Percentiles rank a stretch among this genome's conserved stretches.
These are phyloP conservation scores for Alternaria sp. DNA, from an alignment of 2,329 filamentous ascomycete genomes.

Conservation along the genomic window DNA sequence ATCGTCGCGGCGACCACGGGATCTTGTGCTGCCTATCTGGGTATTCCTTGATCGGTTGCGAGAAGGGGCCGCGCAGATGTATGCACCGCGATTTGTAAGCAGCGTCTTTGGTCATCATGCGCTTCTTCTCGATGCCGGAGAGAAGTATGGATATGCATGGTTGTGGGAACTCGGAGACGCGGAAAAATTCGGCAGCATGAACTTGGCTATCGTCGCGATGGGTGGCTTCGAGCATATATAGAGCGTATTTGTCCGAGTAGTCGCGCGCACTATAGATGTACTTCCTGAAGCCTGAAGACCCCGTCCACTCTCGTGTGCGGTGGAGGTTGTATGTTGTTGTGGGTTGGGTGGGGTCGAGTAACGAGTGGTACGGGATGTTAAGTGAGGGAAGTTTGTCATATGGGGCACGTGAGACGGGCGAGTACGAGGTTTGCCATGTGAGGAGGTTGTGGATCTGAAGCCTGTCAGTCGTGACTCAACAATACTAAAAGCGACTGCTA, in stretches of 20 bases:
- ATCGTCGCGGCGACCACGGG: conserved; percentile 51
- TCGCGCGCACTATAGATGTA: conserved; percentile 51
- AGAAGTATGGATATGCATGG: conserved; percentile 47
- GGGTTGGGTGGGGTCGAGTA: conserved; percentile 46
- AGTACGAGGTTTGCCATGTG: conserved; percentile 49
- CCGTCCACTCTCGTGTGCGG: conserved; percentile 51
- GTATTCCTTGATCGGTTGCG: conserved; percentile 48
- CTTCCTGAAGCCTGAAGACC: conserved; percentile 44
- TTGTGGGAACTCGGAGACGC: conserved; percentile 47
- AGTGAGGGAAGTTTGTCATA: conserved; percentile 46
- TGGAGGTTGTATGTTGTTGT: conserved; percentile 49
- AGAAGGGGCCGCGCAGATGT: conserved; percentile 45
- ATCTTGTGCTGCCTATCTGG: conserved; percentile 50
- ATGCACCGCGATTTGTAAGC: conserved; percentile 51
- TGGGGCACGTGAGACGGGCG: conserved; percentile 45
- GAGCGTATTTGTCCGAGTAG: conserved; percentile 47
- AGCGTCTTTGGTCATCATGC: conserved; percentile 34
- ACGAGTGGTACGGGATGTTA: conserved; percentile 46
- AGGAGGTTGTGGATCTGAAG: conserved; percentile 48
- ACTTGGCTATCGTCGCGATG: conserved; percentile 47
- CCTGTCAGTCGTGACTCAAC: conserved; percentile 15
- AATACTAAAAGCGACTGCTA: conserved; percentile 3
- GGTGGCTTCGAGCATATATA: conserved; percentile 49
- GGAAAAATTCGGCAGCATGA: conserved; percentile 48
- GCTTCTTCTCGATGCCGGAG: conserved; percentile 48